These are phyloP conservation scores for Papiliotrema laurentii DNA, from an alignment of 1,284 basidiomycete genomes.

Conservation along the genomic window DNA sequence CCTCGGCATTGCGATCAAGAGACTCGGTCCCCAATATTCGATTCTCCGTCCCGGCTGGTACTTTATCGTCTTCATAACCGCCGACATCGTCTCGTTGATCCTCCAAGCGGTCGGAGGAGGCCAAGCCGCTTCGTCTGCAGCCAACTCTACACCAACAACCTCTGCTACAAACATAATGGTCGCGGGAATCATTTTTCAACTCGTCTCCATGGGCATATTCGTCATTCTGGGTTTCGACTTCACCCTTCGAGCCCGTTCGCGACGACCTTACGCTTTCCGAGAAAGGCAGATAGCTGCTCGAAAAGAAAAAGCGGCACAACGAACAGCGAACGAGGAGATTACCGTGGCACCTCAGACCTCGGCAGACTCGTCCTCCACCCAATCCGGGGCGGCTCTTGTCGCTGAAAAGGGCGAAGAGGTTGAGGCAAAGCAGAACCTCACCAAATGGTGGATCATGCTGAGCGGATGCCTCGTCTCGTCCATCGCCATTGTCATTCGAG, in stretches of 20 bases:
- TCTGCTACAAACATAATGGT: slow-evolving; percentile 40
- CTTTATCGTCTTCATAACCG: slow-evolving; percentile 42
- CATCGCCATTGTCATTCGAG: slow-evolving; percentile 40
- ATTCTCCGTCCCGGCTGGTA: slow-evolving; percentile 37
- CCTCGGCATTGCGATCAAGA: slow-evolving; percentile 40
- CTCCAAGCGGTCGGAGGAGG: slow-evolving; percentile 49
- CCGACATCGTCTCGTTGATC: slow-evolving; percentile 45
- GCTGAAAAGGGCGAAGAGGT: neutral
- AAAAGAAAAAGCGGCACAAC: neutral
- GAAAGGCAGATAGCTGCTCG: slow-evolving; percentile 3
- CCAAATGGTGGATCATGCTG: slow-evolving; percentile 33
- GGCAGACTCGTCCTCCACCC: too few relatives aligned
- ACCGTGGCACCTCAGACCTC: neutral
- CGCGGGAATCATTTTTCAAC: slow-evolving; percentile 46
- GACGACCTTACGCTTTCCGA: slow-evolving; percentile 22
- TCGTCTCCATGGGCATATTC: slow-evolving; percentile 39
- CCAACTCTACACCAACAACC: slow-evolving; percentile 8
- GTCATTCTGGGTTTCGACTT: slow-evolving; percentile 33
- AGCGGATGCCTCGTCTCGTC: slow-evolving; percentile 28
- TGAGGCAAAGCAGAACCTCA: slow-evolving; percentile 4
- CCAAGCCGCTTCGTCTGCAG: slow-evolving; percentile 25
- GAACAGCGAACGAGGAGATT: neutral
- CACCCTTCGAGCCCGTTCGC: slow-evolving; percentile 18
- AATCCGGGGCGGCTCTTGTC: too few relatives aligned
- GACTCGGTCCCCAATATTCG: slow-evolving; percentile 39